Percentiles rank a stretch among this genome's conserved stretches.
These are phyloP conservation scores for Syzygium aromaticum DNA, from an alignment of 345 rosid genomes.

Conservation along the genomic window DNA sequence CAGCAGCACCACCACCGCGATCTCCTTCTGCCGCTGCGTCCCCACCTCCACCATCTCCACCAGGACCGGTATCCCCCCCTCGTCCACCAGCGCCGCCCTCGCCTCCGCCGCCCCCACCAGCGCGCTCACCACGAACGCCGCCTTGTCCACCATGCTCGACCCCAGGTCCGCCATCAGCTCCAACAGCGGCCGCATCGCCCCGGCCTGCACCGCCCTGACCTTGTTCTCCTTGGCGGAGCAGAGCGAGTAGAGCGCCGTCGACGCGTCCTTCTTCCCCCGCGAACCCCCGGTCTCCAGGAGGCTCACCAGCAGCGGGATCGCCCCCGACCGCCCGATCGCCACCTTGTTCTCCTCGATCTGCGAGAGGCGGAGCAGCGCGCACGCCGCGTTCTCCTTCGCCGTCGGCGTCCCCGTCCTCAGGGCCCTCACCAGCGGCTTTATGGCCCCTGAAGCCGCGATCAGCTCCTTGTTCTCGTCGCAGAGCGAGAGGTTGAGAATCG, in stretches of 20 bases:
- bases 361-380: constrained; percentile 83
- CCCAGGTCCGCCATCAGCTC: constrained; percentile 94
- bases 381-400: constrained; percentile 85
- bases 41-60: constrained; percentile 89
- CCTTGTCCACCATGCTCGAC: constrained; percentile 95
- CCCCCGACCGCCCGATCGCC: constrained; percentile 89
- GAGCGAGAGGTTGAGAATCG: constrained; percentile 79
- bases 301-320: constrained; percentile 58
- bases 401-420: constrained; percentile 66
- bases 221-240: constrained; percentile 84
- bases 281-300: constrained; percentile 60
- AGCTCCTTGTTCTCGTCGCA: constrained; percentile 85
- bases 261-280: constrained; percentile 90
- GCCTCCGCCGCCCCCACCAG: constrained; percentile 58
- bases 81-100: constrained; percentile 62
- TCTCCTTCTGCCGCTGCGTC: constrained; percentile 82
- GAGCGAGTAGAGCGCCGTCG: constrained; percentile 78
- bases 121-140: constrained; percentile 61
- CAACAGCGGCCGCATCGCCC: constrained; percentile 74
- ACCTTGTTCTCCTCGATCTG: constrained; percentile 77
- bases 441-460: constrained; percentile 76
- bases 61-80: constrained; percentile 85
- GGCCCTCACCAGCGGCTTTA: constrained; percentile 73
- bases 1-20: constrained; percentile 55
- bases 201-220: constrained; percentile 64